Evolutionary conservation across 768 basidiomycete species (phyloP), one percentile per base, ranked within the genome.

Genomic region (Russula compacta): DNA sequence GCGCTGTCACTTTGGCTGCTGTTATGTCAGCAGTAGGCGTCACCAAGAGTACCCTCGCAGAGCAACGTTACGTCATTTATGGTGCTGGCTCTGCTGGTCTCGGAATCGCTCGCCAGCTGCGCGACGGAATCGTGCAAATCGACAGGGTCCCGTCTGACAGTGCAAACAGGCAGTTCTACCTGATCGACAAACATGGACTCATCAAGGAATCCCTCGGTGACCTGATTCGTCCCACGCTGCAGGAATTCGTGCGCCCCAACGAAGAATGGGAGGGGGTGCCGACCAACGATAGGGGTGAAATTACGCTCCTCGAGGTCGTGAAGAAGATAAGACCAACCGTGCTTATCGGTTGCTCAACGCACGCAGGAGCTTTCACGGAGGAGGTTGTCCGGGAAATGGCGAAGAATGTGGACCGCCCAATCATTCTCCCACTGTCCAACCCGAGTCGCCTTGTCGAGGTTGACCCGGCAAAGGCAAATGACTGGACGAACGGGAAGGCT

Each of bases 401-500:
- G 33, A 81, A 80, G 64, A 76, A 81, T 53, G 80, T 80, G 44
- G 86, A 87, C 24, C 75, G 86, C 61, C 92, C 92, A 0, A 87
- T 93, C 67, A 89, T 95, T 64, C 79, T 93, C 67, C 89, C 92
- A 15, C 77, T 95, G 48, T 86, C 83, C 43, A 95, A 95, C 72
- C 92, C 92, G 3, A 90, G 85, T 62, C 71, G 74, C 47, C 76
- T 92, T 57, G 85, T 84, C 48, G 92, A 95, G 71, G 87, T 86
- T 1, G 76, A 83, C 56, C 89, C 89, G 6, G 76, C 78, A 60
- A 81, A 89, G 67, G 79, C 86, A 35, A 81, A 85, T 67, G 77
- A 83, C 17, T 95, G 92, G 92, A 88, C 90, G 3, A 72, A 82
- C 2, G 91, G 89, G 3, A 82, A 80, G 67, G 92, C 90, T 10